A percentile compares a stretch with the other conserved stretches of the same genome.
phyloP scores from a whole-genome alignment of 2,329 filamentous ascomycete genomes.

The Epichloe aotearoae region DNA sequence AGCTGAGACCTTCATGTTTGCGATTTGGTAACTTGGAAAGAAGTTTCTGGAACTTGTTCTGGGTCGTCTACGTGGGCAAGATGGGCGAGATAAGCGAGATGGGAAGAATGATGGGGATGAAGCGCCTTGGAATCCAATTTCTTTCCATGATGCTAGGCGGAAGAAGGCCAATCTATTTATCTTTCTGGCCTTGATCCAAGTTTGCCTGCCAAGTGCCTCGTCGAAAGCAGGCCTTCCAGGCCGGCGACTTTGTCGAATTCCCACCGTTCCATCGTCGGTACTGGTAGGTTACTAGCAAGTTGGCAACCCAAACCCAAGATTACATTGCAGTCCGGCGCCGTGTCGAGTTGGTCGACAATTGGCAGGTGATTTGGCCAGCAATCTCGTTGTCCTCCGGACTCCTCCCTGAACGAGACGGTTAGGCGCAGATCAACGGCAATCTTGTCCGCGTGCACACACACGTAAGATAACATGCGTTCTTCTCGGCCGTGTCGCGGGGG shows the following conservation, averaged over 20 bases:
- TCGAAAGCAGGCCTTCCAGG: neutral
- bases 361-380: neutral
- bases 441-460: neutral
- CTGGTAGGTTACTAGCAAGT: too few species aligned
- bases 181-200: neutral
- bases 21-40: neutral
- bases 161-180: neutral
- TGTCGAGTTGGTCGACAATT: neutral
- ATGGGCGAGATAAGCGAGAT: neutral
- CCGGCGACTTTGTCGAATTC: neutral
- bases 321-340: neutral
- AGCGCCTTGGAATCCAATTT: neutral
- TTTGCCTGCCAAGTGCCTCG: neutral
- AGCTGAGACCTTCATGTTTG: conserved; percentile 18
- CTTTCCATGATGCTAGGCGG: neutral
- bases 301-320: neutral
- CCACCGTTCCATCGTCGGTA: neutral
- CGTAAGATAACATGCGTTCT: too few species aligned
- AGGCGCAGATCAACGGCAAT: conserved; percentile 3
- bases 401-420: conserved; percentile 6
- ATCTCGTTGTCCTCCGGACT: neutral
- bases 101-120: neutral
- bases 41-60: neutral
- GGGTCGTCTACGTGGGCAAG: neutral
- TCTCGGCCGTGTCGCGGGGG: too few species aligned